Evolutionary conservation across 495 filamentous ascomycete species (phyloP), one percentile per base, ranked within the genome.

Genomic region (Aspergillus bertholletiae): DNA sequence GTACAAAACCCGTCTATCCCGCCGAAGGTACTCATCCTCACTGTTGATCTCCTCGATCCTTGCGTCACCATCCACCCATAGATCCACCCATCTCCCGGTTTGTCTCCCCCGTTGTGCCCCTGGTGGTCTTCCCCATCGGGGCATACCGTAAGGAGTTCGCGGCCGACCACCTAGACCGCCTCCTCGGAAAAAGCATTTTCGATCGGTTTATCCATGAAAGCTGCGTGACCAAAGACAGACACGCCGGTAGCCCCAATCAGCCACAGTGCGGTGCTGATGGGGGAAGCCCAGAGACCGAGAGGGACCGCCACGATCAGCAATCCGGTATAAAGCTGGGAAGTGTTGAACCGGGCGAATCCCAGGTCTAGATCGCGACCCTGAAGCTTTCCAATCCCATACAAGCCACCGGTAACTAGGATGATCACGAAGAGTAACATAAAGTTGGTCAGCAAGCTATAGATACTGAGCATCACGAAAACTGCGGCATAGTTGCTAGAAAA

Each of bases 131-230:
- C 90, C 92, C 92, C 90, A 88, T 87, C 76, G 84, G 89, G 88
- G 89, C 89, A 85, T 86, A 88, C 80, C 80, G 84, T 90, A 84
- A 86, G 91, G 92, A 96, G 90, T 84, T 95, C 89, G 92, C 91
- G 91, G 92, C 89, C 92, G 92, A 96, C 92, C 92, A 92, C 83
- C 86, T 97, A 97, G 89, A 97, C 92, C 92, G 92, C 94, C 93
- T 97, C 95, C 94, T 96, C 94, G 83, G 95, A 98, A 97, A 98
- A 98, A 98, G 93, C 92, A 92, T 93, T 92, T 84, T 97, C 94
- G 80, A 97, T 96, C 34, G 93, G 93, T 81, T 96, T 96, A 75
- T 98, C 94, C 87, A 98, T 86, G 66, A 98, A 84, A 48, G 90
- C 81, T 61, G 94, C 94, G 76, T 98, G 94, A 73, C 95, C 95